Percentiles rank a stretch among this genome's conserved stretches.
These are phyloP conservation scores for Lipomyces yarrowii DNA, from an alignment of 1,139 yeast genomes.

Conservation along the genomic window DNA sequence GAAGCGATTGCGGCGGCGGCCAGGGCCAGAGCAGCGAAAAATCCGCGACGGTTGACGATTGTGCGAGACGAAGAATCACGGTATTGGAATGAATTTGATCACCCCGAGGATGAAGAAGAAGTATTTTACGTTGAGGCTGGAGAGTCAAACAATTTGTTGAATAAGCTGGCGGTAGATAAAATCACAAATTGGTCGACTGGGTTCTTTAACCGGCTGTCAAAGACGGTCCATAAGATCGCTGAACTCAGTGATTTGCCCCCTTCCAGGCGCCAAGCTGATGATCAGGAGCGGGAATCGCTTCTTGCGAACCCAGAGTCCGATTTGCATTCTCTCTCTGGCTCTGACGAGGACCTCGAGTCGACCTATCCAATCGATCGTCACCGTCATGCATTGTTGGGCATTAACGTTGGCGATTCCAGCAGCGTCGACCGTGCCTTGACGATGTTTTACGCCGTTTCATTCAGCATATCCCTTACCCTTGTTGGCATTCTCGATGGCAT, in stretches of 20 bases:
- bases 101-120: slow-evolving; percentile 55
- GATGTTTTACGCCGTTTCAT: slow-evolving; percentile 49
- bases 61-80: slow-evolving; percentile 41
- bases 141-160: slow-evolving; percentile 43
- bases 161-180: slow-evolving; percentile 37
- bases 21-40: neutral
- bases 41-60: slow-evolving; percentile 11
- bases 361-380: slow-evolving; percentile 1
- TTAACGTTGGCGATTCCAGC: slow-evolving; percentile 33
- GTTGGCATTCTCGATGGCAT: slow-evolving; percentile 54
- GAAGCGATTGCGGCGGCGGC: slow-evolving; percentile 3
- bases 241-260: slow-evolving; percentile 29
- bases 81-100: slow-evolving; percentile 76
- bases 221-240: slow-evolving; percentile 21
- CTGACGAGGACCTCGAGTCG: slow-evolving; percentile 9
- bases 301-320: slow-evolving; percentile 34
- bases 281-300: slow-evolving; percentile 26
- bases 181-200: slow-evolving; percentile 35
- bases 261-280: slow-evolving; percentile 19
- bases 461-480: slow-evolving; percentile 50
- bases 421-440: slow-evolving; percentile 54
- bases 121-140: slow-evolving; percentile 43
- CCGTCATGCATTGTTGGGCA: slow-evolving; percentile 35
- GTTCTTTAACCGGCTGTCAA: slow-evolving; percentile 22
- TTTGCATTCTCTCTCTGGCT: neutral